Conservation (phyloP, 2,329 filamentous ascomycete genomes). For the Apiospora sp. region DNA sequence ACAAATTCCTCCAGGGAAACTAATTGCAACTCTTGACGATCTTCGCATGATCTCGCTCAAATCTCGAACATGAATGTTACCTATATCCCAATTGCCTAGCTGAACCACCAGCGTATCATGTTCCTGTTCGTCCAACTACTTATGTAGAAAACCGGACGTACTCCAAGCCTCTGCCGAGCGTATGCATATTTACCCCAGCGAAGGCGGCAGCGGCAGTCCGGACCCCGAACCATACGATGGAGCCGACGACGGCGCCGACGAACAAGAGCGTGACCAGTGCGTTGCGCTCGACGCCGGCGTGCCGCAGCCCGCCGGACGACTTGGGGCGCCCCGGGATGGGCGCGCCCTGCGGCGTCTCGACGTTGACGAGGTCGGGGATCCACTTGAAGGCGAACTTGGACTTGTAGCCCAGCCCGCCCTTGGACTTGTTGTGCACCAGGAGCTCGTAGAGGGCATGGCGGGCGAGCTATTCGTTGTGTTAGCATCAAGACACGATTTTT, state of each 20-base stretch:
- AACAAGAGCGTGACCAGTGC: conserved; percentile 36
- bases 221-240: not conserved
- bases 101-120: not conserved
- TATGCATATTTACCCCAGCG: not conserved
- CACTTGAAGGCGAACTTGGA: conserved; percentile 77
- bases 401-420: conserved; percentile 67
- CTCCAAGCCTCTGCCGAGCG: not conserved
- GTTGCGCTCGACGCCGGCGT: conserved; percentile 42
- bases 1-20: not conserved
- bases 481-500: not conserved
- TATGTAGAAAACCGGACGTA: not conserved
- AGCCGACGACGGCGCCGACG: conserved; percentile 29
- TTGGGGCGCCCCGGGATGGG: conserved; percentile 39
- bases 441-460: conserved; percentile 68
- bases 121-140: not conserved
- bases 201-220: not conserved
- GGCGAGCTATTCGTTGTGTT: conserved; percentile 35
- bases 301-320: conserved; percentile 36
- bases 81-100: not conserved
- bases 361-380: conserved; percentile 56
- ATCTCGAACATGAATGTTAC: not conserved
- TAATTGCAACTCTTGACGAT: not conserved
- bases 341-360: conserved; percentile 43
- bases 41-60: not conserved
- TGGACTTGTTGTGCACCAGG: conserved; percentile 66